Evolutionary conservation across 768 basidiomycete species (phyloP).

Genomic region (Lenzites betulinus): DNA sequence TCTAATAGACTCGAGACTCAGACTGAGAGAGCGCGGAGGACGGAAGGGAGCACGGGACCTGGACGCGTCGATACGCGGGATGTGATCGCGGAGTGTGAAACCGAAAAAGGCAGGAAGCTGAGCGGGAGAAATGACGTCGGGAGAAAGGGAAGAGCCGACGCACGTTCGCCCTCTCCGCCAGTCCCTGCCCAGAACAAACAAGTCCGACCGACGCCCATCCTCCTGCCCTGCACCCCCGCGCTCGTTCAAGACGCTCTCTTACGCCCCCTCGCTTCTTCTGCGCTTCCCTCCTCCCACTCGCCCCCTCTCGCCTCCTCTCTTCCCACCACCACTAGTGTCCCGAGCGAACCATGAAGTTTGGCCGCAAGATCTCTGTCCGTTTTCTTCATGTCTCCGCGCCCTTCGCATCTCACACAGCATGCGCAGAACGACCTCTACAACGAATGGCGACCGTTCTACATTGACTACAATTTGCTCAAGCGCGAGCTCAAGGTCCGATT

Average conservation of each 20-base stretch:
- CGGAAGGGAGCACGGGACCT: background rate
- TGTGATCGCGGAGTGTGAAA: background rate
- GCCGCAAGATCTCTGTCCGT: constrained; percentile 70
- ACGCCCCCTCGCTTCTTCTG: background rate
- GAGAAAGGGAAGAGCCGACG: background rate
- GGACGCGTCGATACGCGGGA: background rate
- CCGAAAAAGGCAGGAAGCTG: background rate
- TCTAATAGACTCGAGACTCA: too few species aligned
- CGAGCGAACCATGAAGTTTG: constrained; percentile 83
- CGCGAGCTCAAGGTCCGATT: constrained; percentile 78
- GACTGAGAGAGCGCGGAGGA: background rate
- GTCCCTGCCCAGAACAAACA: too few species aligned
- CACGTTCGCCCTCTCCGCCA: constrained; percentile 2
- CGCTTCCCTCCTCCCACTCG: background rate
- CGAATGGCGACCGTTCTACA: constrained; percentile 90
- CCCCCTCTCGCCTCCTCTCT: background rate
- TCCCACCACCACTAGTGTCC: background rate
- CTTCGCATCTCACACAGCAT: background rate
- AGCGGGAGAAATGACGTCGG: background rate
- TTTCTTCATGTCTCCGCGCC: background rate
- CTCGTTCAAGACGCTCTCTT: background rate
- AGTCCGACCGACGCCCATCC: too few species aligned
- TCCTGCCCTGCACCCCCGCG: too few species aligned
- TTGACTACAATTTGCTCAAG: constrained; percentile 88
- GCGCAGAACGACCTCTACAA: constrained; percentile 79